phyloP scores from a whole-genome alignment of 2,329 filamentous ascomycete species.

The Arthrinium phaeospermum region DNA sequence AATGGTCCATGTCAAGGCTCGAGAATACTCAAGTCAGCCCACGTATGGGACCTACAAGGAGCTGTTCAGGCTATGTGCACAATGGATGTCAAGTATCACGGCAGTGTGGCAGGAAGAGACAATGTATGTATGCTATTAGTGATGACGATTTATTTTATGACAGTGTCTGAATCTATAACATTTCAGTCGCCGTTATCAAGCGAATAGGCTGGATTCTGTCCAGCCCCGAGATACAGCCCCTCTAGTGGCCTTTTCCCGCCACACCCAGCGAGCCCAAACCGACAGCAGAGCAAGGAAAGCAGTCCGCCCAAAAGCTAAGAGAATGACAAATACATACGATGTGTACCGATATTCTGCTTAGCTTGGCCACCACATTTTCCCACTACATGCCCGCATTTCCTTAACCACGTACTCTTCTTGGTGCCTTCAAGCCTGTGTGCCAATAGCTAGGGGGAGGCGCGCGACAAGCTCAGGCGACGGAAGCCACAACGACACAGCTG shows the following conservation, averaged over 20 bases:
- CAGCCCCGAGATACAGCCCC: background rate
- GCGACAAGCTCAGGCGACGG: background rate
- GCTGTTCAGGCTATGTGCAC: too few species aligned
- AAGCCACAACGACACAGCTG: background rate
- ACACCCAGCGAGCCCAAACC: background rate
- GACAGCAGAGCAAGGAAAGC: background rate
- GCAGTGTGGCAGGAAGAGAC: background rate
- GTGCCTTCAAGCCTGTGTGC: background rate
- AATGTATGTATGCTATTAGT: background rate
- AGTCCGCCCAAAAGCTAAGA: background rate
- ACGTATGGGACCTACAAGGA: too few species aligned
- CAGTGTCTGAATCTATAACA: slow-evolving; percentile 7
- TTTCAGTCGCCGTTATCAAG: background rate
- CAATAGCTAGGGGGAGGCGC: background rate
- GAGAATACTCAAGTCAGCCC: too few species aligned
- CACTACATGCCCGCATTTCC: background rate
- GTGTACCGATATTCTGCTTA: slow-evolving; percentile 4
- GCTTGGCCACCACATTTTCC: background rate
- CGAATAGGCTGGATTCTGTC: slow-evolving; percentile 9
- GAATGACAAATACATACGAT: background rate
- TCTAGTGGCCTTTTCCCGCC: slow-evolving; percentile 1
- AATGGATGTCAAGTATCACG: background rate
- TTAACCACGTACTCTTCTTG: background rate
- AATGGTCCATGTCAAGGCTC: too few species aligned
- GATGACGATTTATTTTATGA: slow-evolving; percentile 2